Base-by-base conservation (phyloP, 306 rosid genomes). In the Cucurbita ficifolia region DNA sequence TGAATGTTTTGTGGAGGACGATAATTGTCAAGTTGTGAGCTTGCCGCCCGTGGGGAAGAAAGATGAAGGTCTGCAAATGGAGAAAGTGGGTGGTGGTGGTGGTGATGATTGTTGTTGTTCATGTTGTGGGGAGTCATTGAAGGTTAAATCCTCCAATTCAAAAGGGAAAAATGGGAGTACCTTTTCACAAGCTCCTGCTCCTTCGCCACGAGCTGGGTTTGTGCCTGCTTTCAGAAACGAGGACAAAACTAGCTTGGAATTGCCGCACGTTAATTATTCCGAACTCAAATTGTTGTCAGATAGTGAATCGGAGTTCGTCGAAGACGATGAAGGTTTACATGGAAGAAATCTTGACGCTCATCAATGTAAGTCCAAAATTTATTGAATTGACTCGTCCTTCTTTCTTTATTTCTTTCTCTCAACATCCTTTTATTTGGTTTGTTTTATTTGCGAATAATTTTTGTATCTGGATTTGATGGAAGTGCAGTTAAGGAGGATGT, bases 51-150 rank as follows among this genome's bases (percentile, higher is more conserved):
- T 42, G 6, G 49, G 53, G 14, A 72, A 51, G 83, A 56, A 54
- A 22, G 76, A 42, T 8, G 74, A 14, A 4, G 51, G 19, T 0
- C 3, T 68, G 10, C 36, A 45, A 10, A 12, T 61, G 12, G 69
- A 61, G 14, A 61, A 14, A 40, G 40, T 11, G 10, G 0, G 14
- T 49, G 53, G 53, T 49, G 74, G 12, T 49, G 53, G 53, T 49
- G 74, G 17, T 12, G 45, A 50, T 70, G 14, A 33, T 16, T 35
- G 29, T 16, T 65, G 53, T 21, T 89, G 96, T 79, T 80, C 97
- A 0, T 94, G 99, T n/a, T 94, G 99, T 69, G 92, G 96, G 13
- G 80, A 65, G 72, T 84, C 89, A 8, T 76, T 86, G 82, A 88
- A 76, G 88, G 73, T 71, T 58, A 89, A 76, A 53, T 57, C 86